Evolutionary conservation across 768 basidiomycete genomes (phyloP).

Genomic region (Mycena belliarum): DNA sequence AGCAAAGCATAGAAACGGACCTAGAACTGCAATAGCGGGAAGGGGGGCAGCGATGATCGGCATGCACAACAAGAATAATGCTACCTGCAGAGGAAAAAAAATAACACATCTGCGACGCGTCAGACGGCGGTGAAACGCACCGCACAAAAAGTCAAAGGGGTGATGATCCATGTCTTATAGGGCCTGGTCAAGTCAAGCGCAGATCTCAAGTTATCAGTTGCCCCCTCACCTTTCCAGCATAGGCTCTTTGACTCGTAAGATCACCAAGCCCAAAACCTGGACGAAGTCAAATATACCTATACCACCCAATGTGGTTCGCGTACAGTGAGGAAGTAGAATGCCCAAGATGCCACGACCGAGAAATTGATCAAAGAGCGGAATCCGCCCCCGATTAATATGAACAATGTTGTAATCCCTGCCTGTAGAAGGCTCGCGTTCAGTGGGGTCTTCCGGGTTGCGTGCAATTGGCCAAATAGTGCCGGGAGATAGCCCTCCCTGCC

Average conservation of each 20-base stretch:
- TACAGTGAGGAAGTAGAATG: slow-evolving; percentile 85
- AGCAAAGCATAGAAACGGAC: slow-evolving; percentile 41
- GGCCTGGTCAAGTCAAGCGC: slow-evolving; percentile 52
- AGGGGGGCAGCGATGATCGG: slow-evolving; percentile 91
- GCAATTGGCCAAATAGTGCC: slow-evolving; percentile 75
- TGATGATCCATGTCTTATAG: slow-evolving; percentile 89
- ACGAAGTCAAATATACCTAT: not conserved
- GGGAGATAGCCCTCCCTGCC: slow-evolving; percentile 89
- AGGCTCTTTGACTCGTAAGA: slow-evolving; percentile 89
- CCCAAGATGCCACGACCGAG: slow-evolving; percentile 84
- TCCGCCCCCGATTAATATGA: slow-evolving; percentile 85
- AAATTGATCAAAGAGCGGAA: slow-evolving; percentile 90
- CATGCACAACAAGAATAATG: slow-evolving; percentile 90
- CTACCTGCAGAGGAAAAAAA: slow-evolving; percentile 60
- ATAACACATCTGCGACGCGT: not conserved
- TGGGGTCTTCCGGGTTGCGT: slow-evolving; percentile 78
- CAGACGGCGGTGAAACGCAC: slow-evolving; percentile 44
- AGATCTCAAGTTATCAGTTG: not conserved
- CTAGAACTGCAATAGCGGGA: slow-evolving; percentile 84
- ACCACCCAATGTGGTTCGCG: slow-evolving; percentile 25
- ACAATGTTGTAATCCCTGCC: slow-evolving; percentile 68
- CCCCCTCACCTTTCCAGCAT: slow-evolving; percentile 67
- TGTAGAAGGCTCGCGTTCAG: slow-evolving; percentile 86
- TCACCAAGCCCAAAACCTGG: slow-evolving; percentile 84
- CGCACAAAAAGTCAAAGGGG: slow-evolving; percentile 86